Percentiles rank a stretch among this genome's conserved stretches.
Evolutionary conservation across 495 filamentous ascomycete species (phyloP).

Genomic region (Neurospora pannonica): DNA sequence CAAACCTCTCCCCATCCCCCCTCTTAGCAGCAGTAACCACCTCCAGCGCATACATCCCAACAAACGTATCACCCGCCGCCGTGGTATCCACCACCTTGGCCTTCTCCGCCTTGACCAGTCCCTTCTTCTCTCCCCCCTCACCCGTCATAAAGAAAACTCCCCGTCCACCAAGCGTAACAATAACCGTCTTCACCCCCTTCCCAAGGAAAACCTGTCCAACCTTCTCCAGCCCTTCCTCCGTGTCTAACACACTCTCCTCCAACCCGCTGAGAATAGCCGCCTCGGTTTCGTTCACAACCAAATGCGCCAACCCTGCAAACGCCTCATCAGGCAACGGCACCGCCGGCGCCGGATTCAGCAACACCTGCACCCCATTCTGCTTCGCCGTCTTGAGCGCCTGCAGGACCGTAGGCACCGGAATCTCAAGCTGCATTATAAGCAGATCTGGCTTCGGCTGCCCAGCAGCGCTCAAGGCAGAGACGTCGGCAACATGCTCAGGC

Average conservation of each 20-base stretch:
- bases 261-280: constrained; percentile 58
- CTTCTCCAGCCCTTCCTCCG: constrained; percentile 29
- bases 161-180: constrained; percentile 74
- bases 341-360: constrained; percentile 84
- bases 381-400: constrained; percentile 49
- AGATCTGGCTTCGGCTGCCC: constrained; percentile 47
- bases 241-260: constrained; percentile 41
- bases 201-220: constrained; percentile 51
- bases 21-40: constrained; percentile 36
- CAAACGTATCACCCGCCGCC: constrained; percentile 90
- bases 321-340: constrained; percentile 55
- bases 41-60: constrained; percentile 73
- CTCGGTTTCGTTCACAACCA: constrained; percentile 90
- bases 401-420: constrained; percentile 62
- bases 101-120: constrained; percentile 45
- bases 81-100: constrained; percentile 84
- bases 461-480: constrained; percentile 8
- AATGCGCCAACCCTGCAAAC: constrained; percentile 60
- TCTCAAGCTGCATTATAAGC: constrained; percentile 83
- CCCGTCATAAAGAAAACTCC: constrained; percentile 53
- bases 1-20: constrained; percentile 28
- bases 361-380: constrained; percentile 42
- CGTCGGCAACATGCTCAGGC: constrained; percentile 4
- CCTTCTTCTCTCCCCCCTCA: constrained; percentile 22
- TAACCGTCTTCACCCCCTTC: constrained; percentile 61